Conservation (phyloP, 164 flowering plant species). For the Vitis amurensis region DNA sequence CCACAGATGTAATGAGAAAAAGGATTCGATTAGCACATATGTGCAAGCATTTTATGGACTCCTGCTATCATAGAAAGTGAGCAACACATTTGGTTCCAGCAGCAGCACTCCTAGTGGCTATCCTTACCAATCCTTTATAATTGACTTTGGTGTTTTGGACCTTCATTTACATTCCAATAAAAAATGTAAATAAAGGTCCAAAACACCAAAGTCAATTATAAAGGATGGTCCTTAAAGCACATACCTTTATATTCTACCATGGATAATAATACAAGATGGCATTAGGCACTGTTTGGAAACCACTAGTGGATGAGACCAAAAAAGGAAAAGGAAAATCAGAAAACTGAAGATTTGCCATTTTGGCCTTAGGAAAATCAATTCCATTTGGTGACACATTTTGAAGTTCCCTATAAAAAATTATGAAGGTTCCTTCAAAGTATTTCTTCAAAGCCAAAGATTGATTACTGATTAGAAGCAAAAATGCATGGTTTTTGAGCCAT, state of each 20-base stretch:
- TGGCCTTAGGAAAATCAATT: too few species aligned
- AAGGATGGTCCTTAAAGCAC: neutral
- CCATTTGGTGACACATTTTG: too few species aligned
- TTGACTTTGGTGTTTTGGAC: too few species aligned
- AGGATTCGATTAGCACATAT: neutral
- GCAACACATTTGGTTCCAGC: neutral
- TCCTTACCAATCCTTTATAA: neutral
- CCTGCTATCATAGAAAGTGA: neutral
- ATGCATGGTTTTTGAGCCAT: too few species aligned
- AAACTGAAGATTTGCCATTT: too few species aligned
- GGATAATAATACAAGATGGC: neutral
- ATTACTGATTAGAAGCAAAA: too few species aligned
- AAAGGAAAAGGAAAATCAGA: too few species aligned
- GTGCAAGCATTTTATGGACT: neutral
- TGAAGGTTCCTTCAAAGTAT: too few species aligned
- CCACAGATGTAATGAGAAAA: neutral
- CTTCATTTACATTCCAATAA: too few species aligned
- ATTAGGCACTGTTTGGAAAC: neutral
- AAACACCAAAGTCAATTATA: neutral
- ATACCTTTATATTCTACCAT: neutral
- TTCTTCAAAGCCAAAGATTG: too few species aligned
- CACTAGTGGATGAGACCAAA: too few species aligned
- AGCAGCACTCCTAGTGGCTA: neutral
- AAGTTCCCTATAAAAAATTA: too few species aligned
- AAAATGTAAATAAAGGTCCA: neutral